Base-by-base conservation (phyloP, 2,329 filamentous ascomycete genomes). In the Aspergillus sp. region DNA sequence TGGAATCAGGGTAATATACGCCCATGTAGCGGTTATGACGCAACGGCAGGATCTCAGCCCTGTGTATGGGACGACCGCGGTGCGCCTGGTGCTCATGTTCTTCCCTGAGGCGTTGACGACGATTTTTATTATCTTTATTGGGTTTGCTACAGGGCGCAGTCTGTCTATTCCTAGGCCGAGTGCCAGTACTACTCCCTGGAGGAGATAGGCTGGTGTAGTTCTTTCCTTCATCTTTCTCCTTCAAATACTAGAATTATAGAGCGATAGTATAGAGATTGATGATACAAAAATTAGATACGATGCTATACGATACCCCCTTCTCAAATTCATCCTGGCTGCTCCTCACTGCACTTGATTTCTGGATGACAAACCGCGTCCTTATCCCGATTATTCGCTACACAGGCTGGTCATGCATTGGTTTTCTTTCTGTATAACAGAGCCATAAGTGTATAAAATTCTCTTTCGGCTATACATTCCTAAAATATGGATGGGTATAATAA, bases 1-100 rank as follows among this genome's bases (percentile, higher is more conserved):
- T 12, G 66, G 68, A 1, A 58, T 72, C 22, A 60, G 70, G 0
- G 60, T 69, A 6, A 52, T 70, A 12, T 70, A 69, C 41, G 62
- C 58, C 13, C 56, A 66, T 7, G 51, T 66, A 17, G 57, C 64
- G 8, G 58, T 67, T 5, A 58, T 57, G 43, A 64, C 64, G 2
- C 61, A 66, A 39, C 50, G 56, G 6, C 34, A 48, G 11, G 49
- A 50, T 12, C 55, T 71, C 1, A 72, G 64, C 43, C 60, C 66
- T 0, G 54, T 61, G 0, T 65, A 58, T 12, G 68, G 67, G 7
- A 54, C 57, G 3, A 30, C 65, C 0, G 63, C 64, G 3, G 52
- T 69, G 4, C 63, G 63, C 1, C 60, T 69, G 6, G 54, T 69
- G 2, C 60, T 72, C n/a, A 59, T 62, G 9, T 68, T 72, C 22